These are phyloP conservation scores for Psilocybe tampanensis DNA, from an alignment of 768 basidiomycete species.

Conservation along the genomic window DNA sequence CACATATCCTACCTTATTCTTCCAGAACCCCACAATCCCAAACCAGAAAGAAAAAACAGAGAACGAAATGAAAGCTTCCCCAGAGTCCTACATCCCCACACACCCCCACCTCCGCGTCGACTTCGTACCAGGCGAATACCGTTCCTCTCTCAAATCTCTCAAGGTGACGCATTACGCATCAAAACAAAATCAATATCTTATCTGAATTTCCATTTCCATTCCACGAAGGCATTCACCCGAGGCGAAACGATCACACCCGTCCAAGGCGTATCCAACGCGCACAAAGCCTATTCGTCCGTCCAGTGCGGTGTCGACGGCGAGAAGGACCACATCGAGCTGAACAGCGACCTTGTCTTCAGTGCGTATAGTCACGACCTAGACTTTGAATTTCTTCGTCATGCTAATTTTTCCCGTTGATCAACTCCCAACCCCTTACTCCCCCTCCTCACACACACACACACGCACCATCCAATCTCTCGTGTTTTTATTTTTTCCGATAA, in stretches of 20 bases:
- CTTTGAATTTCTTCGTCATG: no score
- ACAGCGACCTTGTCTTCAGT: slow-evolving; percentile 65
- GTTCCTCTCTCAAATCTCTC: slow-evolving; percentile 36
- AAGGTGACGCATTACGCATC: slow-evolving; percentile 25
- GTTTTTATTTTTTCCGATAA: no score
- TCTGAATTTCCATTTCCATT: not conserved
- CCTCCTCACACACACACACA: no score
- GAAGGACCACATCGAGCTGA: slow-evolving; percentile 55
- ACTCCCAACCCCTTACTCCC: no score
- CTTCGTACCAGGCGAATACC: slow-evolving; percentile 36
- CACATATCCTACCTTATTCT: no score
- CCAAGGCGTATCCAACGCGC: slow-evolving; percentile 29
- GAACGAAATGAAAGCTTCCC: slow-evolving; percentile 4
- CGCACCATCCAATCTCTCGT: no score
- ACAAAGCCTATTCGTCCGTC: slow-evolving; percentile 51
- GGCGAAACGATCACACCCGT: slow-evolving; percentile 40
- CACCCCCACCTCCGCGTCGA: slow-evolving; percentile 39
- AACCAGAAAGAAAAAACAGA: no score
- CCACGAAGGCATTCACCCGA: slow-evolving; percentile 33
- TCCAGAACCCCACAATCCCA: no score
- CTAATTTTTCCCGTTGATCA: not conserved
- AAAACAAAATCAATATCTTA: not conserved
- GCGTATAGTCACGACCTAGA: slow-evolving; percentile 16
- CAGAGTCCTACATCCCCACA: slow-evolving; percentile 32
- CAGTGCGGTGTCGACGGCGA: slow-evolving; percentile 46